Conservation (phyloP, 2,329 filamentous ascomycete species). For the Lasiodiplodia hormozganensis region DNA sequence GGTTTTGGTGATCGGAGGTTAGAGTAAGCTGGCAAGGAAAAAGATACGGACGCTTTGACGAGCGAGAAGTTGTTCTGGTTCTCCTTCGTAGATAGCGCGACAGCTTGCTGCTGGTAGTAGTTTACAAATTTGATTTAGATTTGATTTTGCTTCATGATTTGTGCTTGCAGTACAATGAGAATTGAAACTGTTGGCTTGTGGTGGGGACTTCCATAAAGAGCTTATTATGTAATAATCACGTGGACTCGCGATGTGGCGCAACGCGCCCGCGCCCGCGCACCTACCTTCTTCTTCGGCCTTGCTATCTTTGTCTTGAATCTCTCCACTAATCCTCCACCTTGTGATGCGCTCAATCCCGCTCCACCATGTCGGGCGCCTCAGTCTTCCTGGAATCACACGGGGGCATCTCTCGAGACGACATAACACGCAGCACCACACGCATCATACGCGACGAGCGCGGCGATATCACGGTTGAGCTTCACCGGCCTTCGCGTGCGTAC, state of each 20-base stretch:
- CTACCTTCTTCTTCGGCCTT: background rate
- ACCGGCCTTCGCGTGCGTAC: background rate
- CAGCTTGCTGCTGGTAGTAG: background rate
- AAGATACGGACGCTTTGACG: background rate
- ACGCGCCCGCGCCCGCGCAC: background rate
- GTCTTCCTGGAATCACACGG: background rate
- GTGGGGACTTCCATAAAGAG: background rate
- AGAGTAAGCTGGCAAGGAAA: background rate
- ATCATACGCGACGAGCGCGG: background rate
- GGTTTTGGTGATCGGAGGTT: background rate
- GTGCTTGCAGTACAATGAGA: background rate
- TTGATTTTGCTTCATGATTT: background rate
- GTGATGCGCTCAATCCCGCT: background rate
- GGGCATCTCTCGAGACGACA: background rate
- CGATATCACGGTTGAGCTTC: background rate
- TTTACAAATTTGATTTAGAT: background rate
- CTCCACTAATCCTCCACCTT: background rate
- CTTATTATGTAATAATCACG: conserved; percentile 20
- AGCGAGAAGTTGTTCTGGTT: background rate
- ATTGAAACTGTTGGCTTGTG: background rate
- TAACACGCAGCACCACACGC: background rate
- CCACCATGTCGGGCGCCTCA: background rate
- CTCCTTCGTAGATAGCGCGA: background rate
- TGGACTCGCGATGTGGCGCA: conserved; percentile 16
- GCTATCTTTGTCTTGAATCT: background rate